Evolutionary conservation across 208 protist genomes (phyloP), one percentile per base, ranked within the genome.

Genomic region (Trypanosoma avium): DNA sequence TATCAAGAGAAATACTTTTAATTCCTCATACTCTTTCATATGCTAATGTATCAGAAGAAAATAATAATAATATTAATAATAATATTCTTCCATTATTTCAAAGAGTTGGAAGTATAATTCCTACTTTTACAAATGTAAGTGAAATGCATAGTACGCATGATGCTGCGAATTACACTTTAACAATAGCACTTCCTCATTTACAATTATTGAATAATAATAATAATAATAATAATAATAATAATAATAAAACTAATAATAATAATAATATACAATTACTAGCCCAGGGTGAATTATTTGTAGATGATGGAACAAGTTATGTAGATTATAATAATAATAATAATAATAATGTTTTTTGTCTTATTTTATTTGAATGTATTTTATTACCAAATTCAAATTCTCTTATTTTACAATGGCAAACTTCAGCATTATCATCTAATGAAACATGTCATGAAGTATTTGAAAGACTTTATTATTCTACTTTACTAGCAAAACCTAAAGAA

Each of bases 241-340:
- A n/a, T n/a, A n/a, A n/a, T n/a, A n/a, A n/a, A n/a, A n/a, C n/a
- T n/a, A n/a, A n/a, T n/a, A n/a, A n/a, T n/a, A n/a, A n/a, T n/a
- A 57, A 26, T 24, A 22, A 9, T 1, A 32, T 1, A 10, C 26
- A 72, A 4, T 30, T 74, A 19, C 66, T 88, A 7, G 82, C 82
- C 8, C 54, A 57, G 27, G 82, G 82, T 32, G 55, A 73, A 12
- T 55, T 84, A 8, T 76, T 75, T 64, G 76, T 77, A 70, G 82
- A 88, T 26, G 82, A 85, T 36, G 82, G 82, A 2, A 77, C 67
- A 54, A 61, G 67, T 45, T 53, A 63, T 29, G 45, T 53, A 0
- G 30, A 53, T 26, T 63, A 54, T 40, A 40, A 63, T 63, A 1
- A 26, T 6, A 35, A 7, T n/a, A 38, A 42, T 40, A 0, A 29